Evolutionary conservation across 2,329 filamentous ascomycete genomes (phyloP), one percentile per base, ranked within the genome.

Genomic region (Beauveria sp.): DNA sequence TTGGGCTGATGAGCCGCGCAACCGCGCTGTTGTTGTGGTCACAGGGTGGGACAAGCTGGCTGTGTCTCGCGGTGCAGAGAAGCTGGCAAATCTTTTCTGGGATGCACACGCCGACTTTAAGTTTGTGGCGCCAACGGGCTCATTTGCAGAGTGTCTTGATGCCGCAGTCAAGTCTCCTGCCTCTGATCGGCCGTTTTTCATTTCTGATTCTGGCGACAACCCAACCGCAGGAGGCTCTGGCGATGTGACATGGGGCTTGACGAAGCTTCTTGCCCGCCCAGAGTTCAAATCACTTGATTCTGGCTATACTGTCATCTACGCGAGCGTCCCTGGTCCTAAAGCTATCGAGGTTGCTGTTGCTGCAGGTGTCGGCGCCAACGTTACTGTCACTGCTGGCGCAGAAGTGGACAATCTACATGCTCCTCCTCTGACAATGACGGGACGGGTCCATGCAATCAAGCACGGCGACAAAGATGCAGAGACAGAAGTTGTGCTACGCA

Each of bases 191-290:
- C 80, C 80, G 0, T 83, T 75, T 63, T 83, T 82, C 66, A 78
- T 83, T 61, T 83, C 80, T 0, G 80, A 83, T 66, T 82, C 80
- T 1, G 80, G 80, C 0, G 80, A 83, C 61, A 83, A 83, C 56
- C 80, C 80, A 7, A 83, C 80, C 0, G 80, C 80, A 1, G 80
- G 80, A 5, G 80, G 80, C 0, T 79, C 80, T 0, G 80, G 80
- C 1, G 80, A 83, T 64, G 76, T 83, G 18, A 81, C 80, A 0
- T 83, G 80, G 79, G 77, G 78, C 0, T 66, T 83, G 5, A 74
- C 74, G 0, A 70, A 75, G 54, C 66, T 83, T 18, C 72, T 83
- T 9, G 70, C 67, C 18, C 73, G 79, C 4, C 69, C 76, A 0
- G 80, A 82, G 63, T 79, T 82, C 53, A 70, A 74, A 55, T 59